Percentiles rank a stretch among this genome's conserved stretches.
Evolutionary conservation across 768 basidiomycete species (phyloP).

Genomic region (Rhizopogon vinicolor): DNA sequence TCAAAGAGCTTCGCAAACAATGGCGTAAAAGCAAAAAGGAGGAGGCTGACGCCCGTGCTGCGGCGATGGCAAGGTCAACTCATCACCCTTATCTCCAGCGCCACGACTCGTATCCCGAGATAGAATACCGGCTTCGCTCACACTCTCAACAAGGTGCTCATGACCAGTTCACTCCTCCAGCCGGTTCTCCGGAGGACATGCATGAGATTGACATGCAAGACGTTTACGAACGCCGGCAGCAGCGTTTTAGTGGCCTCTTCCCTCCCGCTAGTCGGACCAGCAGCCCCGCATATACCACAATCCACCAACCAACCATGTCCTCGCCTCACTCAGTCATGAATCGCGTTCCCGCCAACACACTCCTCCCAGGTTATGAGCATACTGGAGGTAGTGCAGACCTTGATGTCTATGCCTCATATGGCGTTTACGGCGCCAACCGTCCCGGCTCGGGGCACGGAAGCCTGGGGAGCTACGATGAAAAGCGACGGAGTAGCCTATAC

Average conservation of each 20-base stretch:
- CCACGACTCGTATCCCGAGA: slow-evolving; percentile 23
- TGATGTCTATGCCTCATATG: slow-evolving; percentile 23
- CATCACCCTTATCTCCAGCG: slow-evolving; percentile 20
- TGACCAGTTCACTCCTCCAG: slow-evolving; percentile 10
- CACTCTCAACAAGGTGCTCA: slow-evolving; percentile 23
- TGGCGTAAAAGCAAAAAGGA: slow-evolving; percentile 96
- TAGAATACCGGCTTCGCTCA: slow-evolving; percentile 14
- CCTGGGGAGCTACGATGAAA: slow-evolving; percentile 17
- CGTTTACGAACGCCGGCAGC: slow-evolving; percentile 20
- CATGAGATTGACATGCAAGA: slow-evolving; percentile 15
- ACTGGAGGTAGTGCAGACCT: slow-evolving; percentile 14
- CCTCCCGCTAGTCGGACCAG: slow-evolving; percentile 14
- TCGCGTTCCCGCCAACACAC: slow-evolving; percentile 60
- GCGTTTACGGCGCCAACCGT: slow-evolving; percentile 34
- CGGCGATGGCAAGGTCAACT: slow-evolving; percentile 9
- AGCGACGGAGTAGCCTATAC: slow-evolving; percentile 9
- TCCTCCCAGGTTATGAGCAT: slow-evolving; percentile 56
- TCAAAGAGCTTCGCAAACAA: slow-evolving; percentile 94
- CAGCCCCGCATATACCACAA: slow-evolving; percentile 12
- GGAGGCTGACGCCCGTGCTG: slow-evolving; percentile 25
- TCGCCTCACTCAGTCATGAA: slow-evolving; percentile 19
- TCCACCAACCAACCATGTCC: slow-evolving; percentile 20
- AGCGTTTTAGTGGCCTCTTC: slow-evolving; percentile 20
- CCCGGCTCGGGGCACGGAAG: slow-evolving; percentile 37
- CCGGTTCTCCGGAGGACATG: slow-evolving; percentile 13